These are phyloP conservation scores for Lentinula sp. DNA, from an alignment of 768 basidiomycete species.

Conservation along the genomic window DNA sequence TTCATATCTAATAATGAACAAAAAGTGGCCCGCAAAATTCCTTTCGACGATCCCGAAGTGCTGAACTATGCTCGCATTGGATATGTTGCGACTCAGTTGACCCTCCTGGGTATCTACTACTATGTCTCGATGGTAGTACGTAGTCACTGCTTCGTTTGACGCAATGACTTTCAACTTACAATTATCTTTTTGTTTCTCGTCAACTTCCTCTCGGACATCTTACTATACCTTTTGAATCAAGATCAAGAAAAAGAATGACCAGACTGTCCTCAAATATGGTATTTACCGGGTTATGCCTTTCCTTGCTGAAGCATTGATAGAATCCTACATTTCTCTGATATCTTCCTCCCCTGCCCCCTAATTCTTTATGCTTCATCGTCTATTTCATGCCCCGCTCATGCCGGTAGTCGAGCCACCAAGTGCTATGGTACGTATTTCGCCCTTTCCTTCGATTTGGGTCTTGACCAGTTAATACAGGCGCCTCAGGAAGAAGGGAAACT, in stretches of 20 bases:
- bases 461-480: conserved; percentile 29
- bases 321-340: conserved; percentile 2
- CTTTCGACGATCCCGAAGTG: conserved; percentile 82
- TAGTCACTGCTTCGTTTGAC: conserved; percentile 1
- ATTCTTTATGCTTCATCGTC: neutral
- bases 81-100: conserved; percentile 69
- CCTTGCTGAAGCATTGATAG: neutral
- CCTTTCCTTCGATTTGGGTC: neutral
- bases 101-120: conserved; percentile 75
- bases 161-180: neutral
- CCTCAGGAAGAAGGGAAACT: conserved; percentile 57
- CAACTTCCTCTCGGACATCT: neutral
- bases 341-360: neutral
- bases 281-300: conserved; percentile 19
- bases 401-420: conserved; percentile 63
- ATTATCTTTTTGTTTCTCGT: neutral
- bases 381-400: too few relatives aligned
- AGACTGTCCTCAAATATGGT: conserved; percentile 95
- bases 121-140: conserved; percentile 69
- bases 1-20: neutral
- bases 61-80: conserved; percentile 80
- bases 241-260: conserved; percentile 95
- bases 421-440: conserved; percentile 56
- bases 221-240: conserved; percentile 21
- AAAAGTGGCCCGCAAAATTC: conserved; percentile 83